Evolutionary conservation across 1,139 yeast genomes (phyloP).

Genomic region (Casaregolazyma suthepensis): DNA sequence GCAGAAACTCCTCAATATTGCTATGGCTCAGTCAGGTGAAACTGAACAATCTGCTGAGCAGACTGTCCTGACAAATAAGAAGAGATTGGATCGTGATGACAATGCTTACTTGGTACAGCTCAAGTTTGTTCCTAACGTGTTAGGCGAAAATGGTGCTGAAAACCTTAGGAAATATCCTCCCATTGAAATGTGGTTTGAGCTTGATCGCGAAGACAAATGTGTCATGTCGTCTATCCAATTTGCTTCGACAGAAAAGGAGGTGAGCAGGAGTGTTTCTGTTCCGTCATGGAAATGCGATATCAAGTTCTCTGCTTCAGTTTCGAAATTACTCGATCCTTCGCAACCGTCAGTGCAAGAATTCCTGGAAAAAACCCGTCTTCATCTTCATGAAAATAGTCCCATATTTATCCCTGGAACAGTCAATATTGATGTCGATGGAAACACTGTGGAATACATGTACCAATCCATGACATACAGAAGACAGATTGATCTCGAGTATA

Average conservation of each 20-base stretch:
- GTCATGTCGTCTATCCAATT: constrained; percentile 39
- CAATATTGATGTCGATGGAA: constrained; percentile 36
- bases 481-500: constrained; percentile 40
- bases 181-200: constrained; percentile 49
- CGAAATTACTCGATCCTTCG: constrained; percentile 34
- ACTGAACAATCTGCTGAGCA: not conserved
- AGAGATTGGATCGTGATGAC: constrained; percentile 5
- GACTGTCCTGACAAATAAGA: not conserved
- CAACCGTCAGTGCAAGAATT: constrained; percentile 33
- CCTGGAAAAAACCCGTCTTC: constrained; percentile 37
- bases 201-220: constrained; percentile 38
- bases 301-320: constrained; percentile 39
- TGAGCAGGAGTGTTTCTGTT: constrained; percentile 37
- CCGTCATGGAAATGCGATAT: constrained; percentile 42
- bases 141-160: constrained; percentile 17
- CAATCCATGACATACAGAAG: constrained; percentile 40
- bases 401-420: constrained; percentile 38
- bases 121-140: constrained; percentile 45
- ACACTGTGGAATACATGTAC: constrained; percentile 39
- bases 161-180: constrained; percentile 41
- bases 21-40: not conserved
- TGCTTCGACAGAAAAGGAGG: constrained; percentile 46
- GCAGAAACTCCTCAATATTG: constrained; percentile 16
- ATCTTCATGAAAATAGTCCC: constrained; percentile 37
- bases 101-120: constrained; percentile 41